Evolutionary conservation across 306 rosid genomes (phyloP), one percentile per base, ranked within the genome.

Genomic region (Acmispon strigosus): DNA sequence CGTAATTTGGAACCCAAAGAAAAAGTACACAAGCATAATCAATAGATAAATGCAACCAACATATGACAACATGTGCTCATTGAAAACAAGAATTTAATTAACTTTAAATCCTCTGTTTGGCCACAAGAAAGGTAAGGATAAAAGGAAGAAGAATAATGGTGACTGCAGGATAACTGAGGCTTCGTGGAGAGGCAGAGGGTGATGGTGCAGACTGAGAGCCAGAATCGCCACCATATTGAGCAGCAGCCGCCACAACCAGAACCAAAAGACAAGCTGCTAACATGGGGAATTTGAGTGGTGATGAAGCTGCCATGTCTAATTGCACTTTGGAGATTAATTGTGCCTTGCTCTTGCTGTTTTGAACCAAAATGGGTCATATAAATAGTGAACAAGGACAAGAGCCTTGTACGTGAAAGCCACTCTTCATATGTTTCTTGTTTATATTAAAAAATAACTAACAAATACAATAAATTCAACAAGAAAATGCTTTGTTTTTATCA

Each of bases 181-280:
- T 61, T 52, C 68, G 48, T 15, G 64, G 75, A 62, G 78, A 67
- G 57, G 54, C 45, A 29, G 56, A 48, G 3, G 82, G 56, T 2
- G 45, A 12, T 14, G 77, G 62, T 24, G 64, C 60, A 36, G 65
- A 42, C n/a, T 2, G 69, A 57, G 17, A 0, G 49, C 16, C 34
- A 1, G 69, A 0, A 0, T 65, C 70, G 1, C 41, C 69, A 9
- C 75, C 83, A 73, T 79, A 79, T 67, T 79, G 87, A 11, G 83
- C 89, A 0, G 81, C 72, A 70, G 37, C 81, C 22, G 72, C 78
- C 44, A 42, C 52, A 43, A 65, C 58, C 37, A 76, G 49, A 12
- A 86, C 42, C 8, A 80, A 70, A 27, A 85, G 50, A 50, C 80
- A 84, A 50, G 82, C 76, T 29, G 78, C 72, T 2, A 83, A 68